Percentiles rank a stretch among this genome's conserved stretches.
Evolutionary conservation across 202 grass and related monocot species (phyloP).

Genomic region (Elaeis oleifera): DNA sequence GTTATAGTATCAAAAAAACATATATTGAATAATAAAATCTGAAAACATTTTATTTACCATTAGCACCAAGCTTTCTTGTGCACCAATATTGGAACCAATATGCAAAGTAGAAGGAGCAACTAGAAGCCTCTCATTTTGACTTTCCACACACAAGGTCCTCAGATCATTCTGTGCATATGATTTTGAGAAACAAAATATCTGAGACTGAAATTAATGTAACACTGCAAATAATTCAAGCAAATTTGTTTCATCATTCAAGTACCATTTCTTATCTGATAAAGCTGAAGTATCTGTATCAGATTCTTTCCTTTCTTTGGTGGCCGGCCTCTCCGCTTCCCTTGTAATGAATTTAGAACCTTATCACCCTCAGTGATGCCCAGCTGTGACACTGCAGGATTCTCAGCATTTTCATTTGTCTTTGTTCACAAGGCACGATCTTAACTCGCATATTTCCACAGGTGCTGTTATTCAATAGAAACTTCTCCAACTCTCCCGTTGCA

Average conservation of each 20-base stretch:
- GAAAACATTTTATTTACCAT: constrained; percentile 7
- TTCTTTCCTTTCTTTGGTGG: constrained; percentile 11
- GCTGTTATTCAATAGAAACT: constrained; percentile 9
- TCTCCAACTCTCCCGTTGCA: constrained; percentile 4
- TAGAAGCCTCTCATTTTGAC: constrained; percentile 5
- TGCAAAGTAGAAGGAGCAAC: constrained; percentile 1
- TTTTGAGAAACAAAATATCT: not conserved
- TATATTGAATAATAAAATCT: too few relatives aligned
- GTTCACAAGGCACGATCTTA: constrained; percentile 12
- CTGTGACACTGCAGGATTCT: not conserved
- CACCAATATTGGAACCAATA: not conserved
- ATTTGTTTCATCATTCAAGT: too few relatives aligned
- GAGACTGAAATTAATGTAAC: too few relatives aligned
- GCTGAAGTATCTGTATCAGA: not conserved
- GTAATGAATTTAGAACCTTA: not conserved
- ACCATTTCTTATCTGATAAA: not conserved
- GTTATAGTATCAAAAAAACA: too few relatives aligned
- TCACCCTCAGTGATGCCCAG: not conserved
- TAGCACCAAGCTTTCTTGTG: constrained; percentile 8
- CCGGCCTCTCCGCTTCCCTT: constrained; percentile 15
- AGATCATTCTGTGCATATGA: constrained; percentile 4
- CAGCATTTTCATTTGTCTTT: constrained; percentile 5
- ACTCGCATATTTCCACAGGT: not conserved
- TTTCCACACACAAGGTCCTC: not conserved
- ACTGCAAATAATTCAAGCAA: too few relatives aligned